A percentile compares a stretch with the other conserved stretches of the same genome.
phyloP scores from a whole-genome alignment of 805 yeast genomes.

The Osmozyma mogii region DNA sequence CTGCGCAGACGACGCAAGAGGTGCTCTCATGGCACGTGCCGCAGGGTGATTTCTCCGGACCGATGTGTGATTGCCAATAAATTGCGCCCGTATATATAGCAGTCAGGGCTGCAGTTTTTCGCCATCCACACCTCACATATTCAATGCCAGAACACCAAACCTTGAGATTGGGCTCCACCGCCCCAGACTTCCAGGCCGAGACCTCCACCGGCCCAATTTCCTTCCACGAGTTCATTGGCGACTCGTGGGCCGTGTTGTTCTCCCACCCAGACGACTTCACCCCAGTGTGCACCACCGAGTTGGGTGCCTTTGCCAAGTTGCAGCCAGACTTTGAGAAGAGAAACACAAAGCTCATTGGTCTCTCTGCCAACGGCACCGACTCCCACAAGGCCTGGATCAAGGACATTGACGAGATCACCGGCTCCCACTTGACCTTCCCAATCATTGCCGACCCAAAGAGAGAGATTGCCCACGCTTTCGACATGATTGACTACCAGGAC shows the following conservation, averaged over 20 bases:
- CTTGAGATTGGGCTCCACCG: slow-evolving; percentile 69
- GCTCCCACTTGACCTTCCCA: slow-evolving; percentile 75
- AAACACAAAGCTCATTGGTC: slow-evolving; percentile 81
- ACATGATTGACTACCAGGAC: slow-evolving; percentile 83
- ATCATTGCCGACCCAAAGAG: slow-evolving; percentile 83
- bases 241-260: slow-evolving; percentile 81
- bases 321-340: slow-evolving; percentile 84
- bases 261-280: slow-evolving; percentile 97
- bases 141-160: too few relatives aligned
- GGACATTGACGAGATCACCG: slow-evolving; percentile 83
- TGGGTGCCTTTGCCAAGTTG: slow-evolving; percentile 86
- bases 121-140: too few relatives aligned
- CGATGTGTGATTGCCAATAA: too few relatives aligned
- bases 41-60: too few relatives aligned
- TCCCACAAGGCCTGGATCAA: slow-evolving; percentile 81
- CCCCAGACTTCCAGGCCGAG: slow-evolving; percentile 82
- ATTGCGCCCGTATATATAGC: too few relatives aligned
- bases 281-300: slow-evolving; percentile 94
- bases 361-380: slow-evolving; percentile 78
- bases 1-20: too few relatives aligned
- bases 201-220: slow-evolving; percentile 77
- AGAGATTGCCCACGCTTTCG: slow-evolving; percentile 76
- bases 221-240: slow-evolving; percentile 81
- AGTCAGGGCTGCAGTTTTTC: too few relatives aligned
- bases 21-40: too few relatives aligned